Evolutionary conservation across 169 alveolate species (phyloP).

Genomic region (Plasmodium gonderi): DNA sequence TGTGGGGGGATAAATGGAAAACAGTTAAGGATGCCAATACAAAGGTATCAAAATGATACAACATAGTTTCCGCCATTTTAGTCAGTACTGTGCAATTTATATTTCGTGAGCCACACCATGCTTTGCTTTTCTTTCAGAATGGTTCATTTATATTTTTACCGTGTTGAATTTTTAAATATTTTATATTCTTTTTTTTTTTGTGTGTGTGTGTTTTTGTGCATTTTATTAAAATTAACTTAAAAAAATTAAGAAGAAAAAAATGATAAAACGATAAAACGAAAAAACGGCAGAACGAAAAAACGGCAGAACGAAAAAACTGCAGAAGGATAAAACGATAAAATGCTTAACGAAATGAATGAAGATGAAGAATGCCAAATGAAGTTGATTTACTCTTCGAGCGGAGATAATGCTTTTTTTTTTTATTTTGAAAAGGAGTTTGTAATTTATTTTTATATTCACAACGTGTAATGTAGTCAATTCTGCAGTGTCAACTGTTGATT

Average conservation of each 20-base stretch:
- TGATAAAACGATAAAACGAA: not conserved
- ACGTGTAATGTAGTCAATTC: not conserved
- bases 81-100: not conserved
- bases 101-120: not conserved
- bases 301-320: not conserved
- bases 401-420: not conserved
- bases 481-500: not conserved
- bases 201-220: constrained; percentile 2
- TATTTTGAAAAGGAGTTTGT: not conserved
- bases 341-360: not conserved
- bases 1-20: not conserved
- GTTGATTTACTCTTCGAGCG: not conserved
- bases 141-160: not conserved
- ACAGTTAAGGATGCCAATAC: not conserved
- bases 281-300: not conserved
- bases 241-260: not conserved
- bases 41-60: not conserved
- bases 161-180: constrained; percentile 3
- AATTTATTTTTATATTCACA: not conserved
- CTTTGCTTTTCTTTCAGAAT: not conserved
- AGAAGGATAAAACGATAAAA: not conserved
- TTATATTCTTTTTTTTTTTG: constrained; percentile 5
- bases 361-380: not conserved
- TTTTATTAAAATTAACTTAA: not conserved
- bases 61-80: not conserved